phyloP scores from a whole-genome alignment of 331 rosid species.

The Spiraea crenata region DNA sequence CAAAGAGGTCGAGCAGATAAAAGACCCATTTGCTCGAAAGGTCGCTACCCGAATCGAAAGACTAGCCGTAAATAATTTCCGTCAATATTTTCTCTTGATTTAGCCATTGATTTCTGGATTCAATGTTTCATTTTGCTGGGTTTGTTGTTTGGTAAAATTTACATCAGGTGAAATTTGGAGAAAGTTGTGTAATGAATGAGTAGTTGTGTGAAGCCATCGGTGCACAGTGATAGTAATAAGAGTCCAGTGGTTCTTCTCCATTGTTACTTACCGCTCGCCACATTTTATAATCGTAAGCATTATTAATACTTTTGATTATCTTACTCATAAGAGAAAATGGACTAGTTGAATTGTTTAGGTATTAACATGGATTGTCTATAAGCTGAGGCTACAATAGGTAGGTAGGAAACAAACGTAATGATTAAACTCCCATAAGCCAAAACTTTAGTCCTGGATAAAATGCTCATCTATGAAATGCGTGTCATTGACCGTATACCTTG shows the following conservation, averaged over 20 bases:
- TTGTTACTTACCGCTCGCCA: slow-evolving; percentile 38
- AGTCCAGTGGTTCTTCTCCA: slow-evolving; percentile 92
- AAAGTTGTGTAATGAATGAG: slow-evolving; percentile 68
- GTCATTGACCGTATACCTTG: not conserved
- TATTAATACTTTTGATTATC: not conserved
- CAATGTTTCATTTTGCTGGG: not conserved
- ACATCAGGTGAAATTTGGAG: slow-evolving; percentile 56
- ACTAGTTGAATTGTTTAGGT: not conserved
- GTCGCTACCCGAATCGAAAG: slow-evolving; percentile 73
- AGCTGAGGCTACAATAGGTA: too few relatives aligned
- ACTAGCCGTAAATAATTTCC: slow-evolving; percentile 45
- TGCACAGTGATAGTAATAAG: slow-evolving; percentile 47
- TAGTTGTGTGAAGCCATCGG: slow-evolving; percentile 77
- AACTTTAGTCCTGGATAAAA: not conserved
- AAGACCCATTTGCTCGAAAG: slow-evolving; percentile 64
- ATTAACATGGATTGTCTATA: not conserved
- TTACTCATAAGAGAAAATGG: not conserved
- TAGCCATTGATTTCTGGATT: not conserved
- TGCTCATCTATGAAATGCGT: not conserved
- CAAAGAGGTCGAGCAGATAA: slow-evolving; percentile 43
- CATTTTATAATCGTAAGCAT: not conserved
- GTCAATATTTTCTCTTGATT: not conserved
- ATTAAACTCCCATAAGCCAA: not conserved
- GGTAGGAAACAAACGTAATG: too few relatives aligned
- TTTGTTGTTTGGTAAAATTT: too few relatives aligned